These are phyloP conservation scores for Penicillium griseofulvum DNA, from an alignment of 2,329 filamentous ascomycete genomes.

Conservation along the genomic window DNA sequence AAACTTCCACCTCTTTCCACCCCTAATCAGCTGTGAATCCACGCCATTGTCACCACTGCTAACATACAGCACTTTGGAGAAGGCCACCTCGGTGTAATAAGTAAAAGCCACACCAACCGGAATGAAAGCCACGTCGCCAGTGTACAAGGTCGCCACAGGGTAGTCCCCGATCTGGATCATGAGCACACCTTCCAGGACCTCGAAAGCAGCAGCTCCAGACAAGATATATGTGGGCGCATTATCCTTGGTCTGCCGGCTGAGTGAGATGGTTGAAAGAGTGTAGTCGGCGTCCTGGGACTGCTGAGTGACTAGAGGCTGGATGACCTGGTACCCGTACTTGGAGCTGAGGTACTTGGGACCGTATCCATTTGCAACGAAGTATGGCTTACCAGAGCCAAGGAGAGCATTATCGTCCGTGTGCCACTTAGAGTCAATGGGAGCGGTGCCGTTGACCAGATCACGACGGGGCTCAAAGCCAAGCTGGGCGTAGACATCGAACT, in stretches of 20 bases:
- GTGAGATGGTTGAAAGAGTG: conserved; percentile 45
- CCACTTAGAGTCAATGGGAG: conserved; percentile 36
- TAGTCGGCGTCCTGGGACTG: conserved; percentile 43
- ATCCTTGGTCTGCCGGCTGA: conserved; percentile 31
- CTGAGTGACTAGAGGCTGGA: conserved; percentile 46
- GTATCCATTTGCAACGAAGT: conserved; percentile 48
- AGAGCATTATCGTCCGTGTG: conserved; percentile 40
- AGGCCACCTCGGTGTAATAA: conserved; percentile 33
- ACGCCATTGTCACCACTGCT: conserved; percentile 20
- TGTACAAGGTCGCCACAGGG: conserved; percentile 27
- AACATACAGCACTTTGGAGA: conserved; percentile 26
- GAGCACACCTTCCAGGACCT: conserved; percentile 41
- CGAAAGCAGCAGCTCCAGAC: conserved; percentile 36
- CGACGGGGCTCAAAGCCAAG: conserved; percentile 41
- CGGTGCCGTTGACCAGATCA: conserved; percentile 45
- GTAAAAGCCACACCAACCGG: conserved; percentile 33
- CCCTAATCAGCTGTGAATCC: conserved; percentile 16
- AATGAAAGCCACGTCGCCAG: conserved; percentile 43
- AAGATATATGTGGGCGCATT: conserved; percentile 25
- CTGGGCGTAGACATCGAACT: conserved; percentile 47
- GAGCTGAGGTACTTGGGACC: conserved; percentile 48
- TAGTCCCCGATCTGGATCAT: conserved; percentile 34
- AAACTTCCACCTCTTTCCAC: conserved; percentile 19
- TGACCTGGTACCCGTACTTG: conserved; percentile 42
- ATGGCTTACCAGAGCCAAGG: conserved; percentile 35